These are phyloP conservation scores for Talaromyces amestolkiae DNA, from an alignment of 2,329 filamentous ascomycete species.

Conservation along the genomic window DNA sequence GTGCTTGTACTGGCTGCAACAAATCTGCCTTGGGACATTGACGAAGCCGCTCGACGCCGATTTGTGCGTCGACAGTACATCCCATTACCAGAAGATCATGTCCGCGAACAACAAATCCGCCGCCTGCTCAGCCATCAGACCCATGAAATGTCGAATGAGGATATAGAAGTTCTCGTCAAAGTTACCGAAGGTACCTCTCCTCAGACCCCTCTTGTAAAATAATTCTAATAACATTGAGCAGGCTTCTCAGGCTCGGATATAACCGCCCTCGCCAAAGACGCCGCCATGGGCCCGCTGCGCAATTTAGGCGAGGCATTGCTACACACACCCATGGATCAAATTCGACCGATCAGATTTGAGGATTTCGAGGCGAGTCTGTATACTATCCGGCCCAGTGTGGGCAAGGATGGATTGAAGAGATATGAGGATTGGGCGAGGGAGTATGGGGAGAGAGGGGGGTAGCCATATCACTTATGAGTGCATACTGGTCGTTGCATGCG, in stretches of 20 bases:
- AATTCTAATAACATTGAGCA: constrained; percentile 39
- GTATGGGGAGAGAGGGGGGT: constrained; percentile 89
- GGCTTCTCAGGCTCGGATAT: constrained; percentile 98
- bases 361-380: constrained; percentile 83
- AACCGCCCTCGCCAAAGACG: constrained; percentile 93
- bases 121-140: constrained; percentile 85
- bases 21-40: constrained; percentile 95
- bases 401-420: constrained; percentile 75
- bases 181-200: constrained; percentile 72
- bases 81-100: constrained; percentile 80
- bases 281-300: constrained; percentile 91
- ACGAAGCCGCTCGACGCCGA: constrained; percentile 84
- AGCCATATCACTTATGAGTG: neutral
- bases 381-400: constrained; percentile 87
- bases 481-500: neutral
- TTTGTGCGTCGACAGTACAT: constrained; percentile 97
- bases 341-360: constrained; percentile 74
- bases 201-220: neutral
- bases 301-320: constrained; percentile 86
- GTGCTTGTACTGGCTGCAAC: constrained; percentile 94
- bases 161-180: constrained; percentile 71
- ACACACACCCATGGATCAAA: constrained; percentile 90
- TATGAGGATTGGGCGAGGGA: constrained; percentile 94
- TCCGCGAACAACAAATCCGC: constrained; percentile 73
- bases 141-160: constrained; percentile 68